Base-by-base conservation (phyloP, 306 rosid species). In the Herpetospermum pedunculosum region DNA sequence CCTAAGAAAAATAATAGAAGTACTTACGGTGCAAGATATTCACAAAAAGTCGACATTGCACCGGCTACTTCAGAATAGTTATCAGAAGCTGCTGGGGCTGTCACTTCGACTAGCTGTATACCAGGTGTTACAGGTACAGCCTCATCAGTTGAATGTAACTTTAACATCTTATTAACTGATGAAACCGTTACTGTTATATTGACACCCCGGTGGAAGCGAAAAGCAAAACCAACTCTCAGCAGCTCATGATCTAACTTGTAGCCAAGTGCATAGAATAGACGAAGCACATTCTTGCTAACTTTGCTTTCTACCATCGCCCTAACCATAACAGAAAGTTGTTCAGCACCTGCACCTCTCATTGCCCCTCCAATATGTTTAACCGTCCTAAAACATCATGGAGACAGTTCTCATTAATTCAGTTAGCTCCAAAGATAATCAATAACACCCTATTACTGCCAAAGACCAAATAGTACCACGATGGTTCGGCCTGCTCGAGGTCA, bases 341-440 rank as follows among this genome's bases (percentile, higher is more conserved):
- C 99, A 13, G 97, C 97, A 71, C 99, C 99, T 37, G 97, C 90
- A 81, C 99, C 97, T 83, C 99, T 88, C 89, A 89, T 91, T 76
- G 97, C 87, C 68, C 97, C 97, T 46, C 99, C 97, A 46, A 94
- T 59, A 73, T 91, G 94, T 80, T 83, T 89, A 74, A 91, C 95
- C 4, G 88, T 91, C 97, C 97, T 88, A 80, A 77, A 75, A 46
- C 70, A 49, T 21, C 76, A 46, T n/a, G 28, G 44, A 6, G n/a
- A 38, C 16, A 37, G n/a, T 74, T 74, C 70, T 40, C 32, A 28
- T 28, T 2, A 32, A 21, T 18, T 71, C 62, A 47, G 4, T 41
- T 12, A 19, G 18, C 47, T 63, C 30, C 47, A 37, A 68, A 25
- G 34, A n/a, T n/a, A n/a, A n/a, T 30, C 19, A 68, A 67, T 0